phyloP scores from a whole-genome alignment of 2,329 filamentous ascomycete genomes.

The Daldinia sp. region DNA sequence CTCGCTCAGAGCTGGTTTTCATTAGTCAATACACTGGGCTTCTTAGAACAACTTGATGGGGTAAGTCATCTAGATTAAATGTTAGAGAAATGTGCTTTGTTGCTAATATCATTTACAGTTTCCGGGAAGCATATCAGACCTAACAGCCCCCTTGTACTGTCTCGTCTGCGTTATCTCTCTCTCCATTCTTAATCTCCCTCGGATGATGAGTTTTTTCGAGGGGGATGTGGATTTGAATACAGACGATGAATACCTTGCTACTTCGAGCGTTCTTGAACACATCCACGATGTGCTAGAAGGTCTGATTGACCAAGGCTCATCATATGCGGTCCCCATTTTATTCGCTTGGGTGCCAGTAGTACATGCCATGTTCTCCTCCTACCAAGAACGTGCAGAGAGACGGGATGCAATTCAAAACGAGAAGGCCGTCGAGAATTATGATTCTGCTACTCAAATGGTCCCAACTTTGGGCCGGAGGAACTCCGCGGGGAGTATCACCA shows the following conservation, averaged over 20 bases:
- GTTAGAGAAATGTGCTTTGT: constrained; percentile 48
- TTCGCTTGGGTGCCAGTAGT: constrained; percentile 86
- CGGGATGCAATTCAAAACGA: constrained; percentile 69
- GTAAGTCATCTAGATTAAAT: constrained; percentile 56
- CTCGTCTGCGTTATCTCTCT: constrained; percentile 78
- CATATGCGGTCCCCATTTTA: constrained; percentile 76
- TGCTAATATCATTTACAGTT: constrained; percentile 53
- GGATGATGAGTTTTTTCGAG: constrained; percentile 68
- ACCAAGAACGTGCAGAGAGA: constrained; percentile 71
- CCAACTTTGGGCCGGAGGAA: constrained; percentile 63
- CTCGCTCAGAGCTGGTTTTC: constrained; percentile 78
- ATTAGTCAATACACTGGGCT: constrained; percentile 75
- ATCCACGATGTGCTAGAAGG: constrained; percentile 78
- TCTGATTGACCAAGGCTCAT: constrained; percentile 67
- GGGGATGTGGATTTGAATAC: constrained; percentile 61
- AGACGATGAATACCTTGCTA: constrained; percentile 71
- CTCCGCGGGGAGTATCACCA: constrained; percentile 72
- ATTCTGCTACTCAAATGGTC: constrained; percentile 61
- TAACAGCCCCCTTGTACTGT: constrained; percentile 75
- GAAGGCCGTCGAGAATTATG: constrained; percentile 66
- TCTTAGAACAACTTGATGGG: constrained; percentile 73
- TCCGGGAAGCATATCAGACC: constrained; percentile 51
- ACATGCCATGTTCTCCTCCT: constrained; percentile 74
- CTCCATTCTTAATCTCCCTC: constrained; percentile 74
- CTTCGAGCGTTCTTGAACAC: constrained; percentile 75